Evolutionary conservation across 2,329 filamentous ascomycete species (phyloP).

Genomic region (Pezicula neosporulosa): DNA sequence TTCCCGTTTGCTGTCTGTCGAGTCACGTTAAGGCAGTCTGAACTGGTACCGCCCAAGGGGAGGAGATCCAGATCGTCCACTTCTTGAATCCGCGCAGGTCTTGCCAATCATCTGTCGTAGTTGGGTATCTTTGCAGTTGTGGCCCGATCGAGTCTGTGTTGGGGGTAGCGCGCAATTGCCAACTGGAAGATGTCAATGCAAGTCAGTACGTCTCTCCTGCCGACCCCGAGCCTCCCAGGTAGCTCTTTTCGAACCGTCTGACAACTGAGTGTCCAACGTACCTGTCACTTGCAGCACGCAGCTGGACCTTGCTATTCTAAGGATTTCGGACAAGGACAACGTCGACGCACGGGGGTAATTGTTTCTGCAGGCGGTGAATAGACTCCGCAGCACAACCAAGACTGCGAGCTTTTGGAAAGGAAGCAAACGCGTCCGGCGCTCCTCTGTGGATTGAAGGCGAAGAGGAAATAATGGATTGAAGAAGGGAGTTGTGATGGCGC

Average conservation of each 20-base stretch:
- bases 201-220: no score
- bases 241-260: no score
- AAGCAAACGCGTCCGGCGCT: slow-evolving; percentile 15
- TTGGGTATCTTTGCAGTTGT: not conserved
- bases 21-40: not conserved
- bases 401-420: slow-evolving; percentile 14
- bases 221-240: no score
- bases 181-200: no score
- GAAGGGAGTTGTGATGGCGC: not conserved
- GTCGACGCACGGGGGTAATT: not conserved
- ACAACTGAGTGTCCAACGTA: no score
- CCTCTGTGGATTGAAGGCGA: slow-evolving; percentile 4
- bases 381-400: not conserved
- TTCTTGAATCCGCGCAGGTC: not conserved
- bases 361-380: not conserved
- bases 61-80: not conserved
- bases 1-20: not conserved
- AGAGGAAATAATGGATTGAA: not conserved
- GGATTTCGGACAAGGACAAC: no score
- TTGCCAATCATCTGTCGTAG: not conserved
- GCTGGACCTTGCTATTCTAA: no score
- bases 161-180: not conserved
- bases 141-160: not conserved
- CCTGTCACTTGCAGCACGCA: no score
- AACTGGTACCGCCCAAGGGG: not conserved